Base-by-base conservation (phyloP, 1,139 yeast species). In the Nakaseomyces delphensis region DNA sequence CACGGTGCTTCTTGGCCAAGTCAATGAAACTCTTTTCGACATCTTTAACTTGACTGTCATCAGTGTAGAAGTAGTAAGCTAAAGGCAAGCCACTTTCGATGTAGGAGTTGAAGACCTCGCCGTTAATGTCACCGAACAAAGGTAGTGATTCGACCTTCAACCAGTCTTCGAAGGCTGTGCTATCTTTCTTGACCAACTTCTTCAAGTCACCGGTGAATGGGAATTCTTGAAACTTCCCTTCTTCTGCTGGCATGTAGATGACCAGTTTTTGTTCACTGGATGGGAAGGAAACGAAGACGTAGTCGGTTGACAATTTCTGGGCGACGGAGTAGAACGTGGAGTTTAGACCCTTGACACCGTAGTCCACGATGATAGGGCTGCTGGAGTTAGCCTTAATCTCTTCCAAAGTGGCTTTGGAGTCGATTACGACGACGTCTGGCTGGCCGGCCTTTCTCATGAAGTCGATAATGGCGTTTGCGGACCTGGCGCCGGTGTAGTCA, bases 71-170 rank as follows among this genome's bases (percentile, higher is more conserved):
- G 63, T 84, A 78, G 73, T 87, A 91, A 46, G 86, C 93, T 55
- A 91, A 69, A 52, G 98, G 98, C 43, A 78, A 56, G 38, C 78
- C 74, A 43, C 87, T 69, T 46, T 74, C 67, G 74, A 85, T 77
- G 70, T 89, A 91, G 44, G 73, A 63, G 65, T 75, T 69, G 73
- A 83, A 91, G 50, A 95, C 83, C 47, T 76, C 73, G 53, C 95
- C 91, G 59, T 80, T 79, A 52, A 91, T 79, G 64, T 89, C 97
- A 58, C 96, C 97, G 58, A 91, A 82, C 60, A 76, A 74, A 47
- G 98, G 97, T 60, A 84, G 75, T 40, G 83, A 67, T 69, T 89
- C 95, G 49, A 70, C 68, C 47, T 70, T 67, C 54, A 85, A 66
- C 67, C 86, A 87, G 31, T 68, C 66, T 39, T 63, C 60, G 50